Conservation (phyloP, 345 rosid genomes). For the Murraya paniculata region DNA sequence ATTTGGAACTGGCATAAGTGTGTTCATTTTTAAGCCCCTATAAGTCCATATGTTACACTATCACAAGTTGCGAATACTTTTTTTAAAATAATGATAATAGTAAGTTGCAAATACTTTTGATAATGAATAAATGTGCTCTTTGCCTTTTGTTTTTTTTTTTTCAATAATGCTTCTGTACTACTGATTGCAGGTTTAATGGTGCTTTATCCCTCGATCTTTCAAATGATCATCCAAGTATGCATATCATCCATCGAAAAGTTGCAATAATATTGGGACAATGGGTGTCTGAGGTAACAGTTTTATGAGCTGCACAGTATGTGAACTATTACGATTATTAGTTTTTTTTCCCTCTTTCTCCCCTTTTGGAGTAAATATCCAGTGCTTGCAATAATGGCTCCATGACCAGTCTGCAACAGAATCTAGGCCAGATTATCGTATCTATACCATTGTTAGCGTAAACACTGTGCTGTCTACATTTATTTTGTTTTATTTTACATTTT, state of each 20-base stretch:
- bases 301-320: background rate
- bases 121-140: background rate
- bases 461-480: background rate
- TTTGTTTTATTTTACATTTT: background rate
- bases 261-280: constrained; percentile 95
- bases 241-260: constrained; percentile 89
- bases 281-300: constrained; percentile 87
- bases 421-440: background rate
- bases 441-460: background rate
- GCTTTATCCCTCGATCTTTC: constrained; percentile 89
- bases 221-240: constrained; percentile 86
- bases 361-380: background rate
- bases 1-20: background rate
- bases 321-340: background rate
- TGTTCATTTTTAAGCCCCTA: background rate
- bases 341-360: background rate
- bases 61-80: background rate
- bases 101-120: background rate
- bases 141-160: background rate
- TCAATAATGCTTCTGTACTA: background rate
- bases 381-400: background rate
- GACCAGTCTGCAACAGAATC: background rate
- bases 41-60: background rate
- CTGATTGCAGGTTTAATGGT: constrained; percentile 78
- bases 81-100: background rate